Evolutionary conservation across 2,329 filamentous ascomycete genomes (phyloP), one percentile per base, ranked within the genome.

Genomic region (Epichloe hybrida): DNA sequence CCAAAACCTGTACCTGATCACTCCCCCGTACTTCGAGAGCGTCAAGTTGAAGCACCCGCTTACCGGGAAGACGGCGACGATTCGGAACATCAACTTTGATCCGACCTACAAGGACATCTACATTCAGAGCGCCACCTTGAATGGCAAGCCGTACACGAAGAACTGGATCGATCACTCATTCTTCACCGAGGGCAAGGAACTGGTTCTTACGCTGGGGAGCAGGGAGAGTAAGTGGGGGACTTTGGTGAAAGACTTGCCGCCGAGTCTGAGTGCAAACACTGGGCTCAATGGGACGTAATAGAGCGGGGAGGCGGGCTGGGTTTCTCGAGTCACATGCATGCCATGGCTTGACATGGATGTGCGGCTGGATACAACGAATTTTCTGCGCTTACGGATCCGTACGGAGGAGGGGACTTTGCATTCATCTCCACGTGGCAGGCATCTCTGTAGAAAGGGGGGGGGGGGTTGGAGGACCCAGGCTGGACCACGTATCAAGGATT

Each of bases 1-100:
- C 0, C 83, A 86, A 58, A 69, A 85, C 54, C 80, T 86, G 0
- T 86, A 86, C 56, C 73, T 86, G n/a, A 83, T 86, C 55, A 84
- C 69, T 0, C 77, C 83, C 83, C 83, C 84, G 0, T 87, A 79
- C 58, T 87, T 87, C 56, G 69, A 75, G 54, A 69, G 72, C 46
- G 71, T 86, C 1, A 77, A 73, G 46, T 70, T 86, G 46, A 77
- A 66, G 11, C 77, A 77, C 52, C 71, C 71, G 0, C 60, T 76
- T 13, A 85, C 80, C 0, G 76, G 78, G 3, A 80, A 78, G 50
- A 76, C 73, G 3, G 80, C 82, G 0, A 79, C 70, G 1, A 70
- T 87, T 7, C 69, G 72, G 12, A 82, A 76, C 52, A 55, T 79
- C 41, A 80, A 81, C 55, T 86, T 84, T 54, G 82, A 86, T 49